phyloP scores from a whole-genome alignment of 2,329 filamentous ascomycete species.

The Penicillium palitans region DNA sequence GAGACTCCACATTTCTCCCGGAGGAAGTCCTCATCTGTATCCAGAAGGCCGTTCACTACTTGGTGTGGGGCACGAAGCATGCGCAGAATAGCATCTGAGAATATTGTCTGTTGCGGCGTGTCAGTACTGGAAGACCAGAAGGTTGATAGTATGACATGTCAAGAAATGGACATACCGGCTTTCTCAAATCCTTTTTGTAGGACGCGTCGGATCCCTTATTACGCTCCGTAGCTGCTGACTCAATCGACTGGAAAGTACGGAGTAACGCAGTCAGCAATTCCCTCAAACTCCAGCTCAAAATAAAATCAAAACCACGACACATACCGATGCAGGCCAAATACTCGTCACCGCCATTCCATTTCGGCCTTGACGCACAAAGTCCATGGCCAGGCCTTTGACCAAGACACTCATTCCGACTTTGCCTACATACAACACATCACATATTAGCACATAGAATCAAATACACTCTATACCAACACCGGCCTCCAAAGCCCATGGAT shows the following conservation, averaged over 20 bases:
- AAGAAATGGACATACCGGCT: conserved; percentile 45
- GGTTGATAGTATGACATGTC: neutral
- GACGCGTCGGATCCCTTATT: conserved; percentile 49
- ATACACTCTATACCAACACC: too few species aligned
- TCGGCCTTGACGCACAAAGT: conserved; percentile 67
- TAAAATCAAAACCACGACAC: conserved; percentile 29
- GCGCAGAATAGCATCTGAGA: conserved; percentile 74
- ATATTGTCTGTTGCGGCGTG: conserved; percentile 55
- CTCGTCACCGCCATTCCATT: conserved; percentile 73
- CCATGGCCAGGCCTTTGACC: conserved; percentile 79
- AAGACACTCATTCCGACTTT: conserved; percentile 82
- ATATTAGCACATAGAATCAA: neutral
- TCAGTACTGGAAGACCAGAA: conserved; percentile 4
- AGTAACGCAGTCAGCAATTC: conserved; percentile 2
- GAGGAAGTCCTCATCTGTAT: conserved; percentile 80
- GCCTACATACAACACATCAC: conserved; percentile 38
- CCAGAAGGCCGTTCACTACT: conserved; percentile 68
- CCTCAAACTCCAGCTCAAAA: neutral
- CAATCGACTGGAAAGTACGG: conserved; percentile 56
- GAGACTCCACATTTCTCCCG: conserved; percentile 61
- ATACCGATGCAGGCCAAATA: conserved; percentile 76
- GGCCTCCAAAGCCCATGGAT: neutral
- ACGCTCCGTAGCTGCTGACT: conserved; percentile 70
- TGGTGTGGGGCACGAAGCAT: conserved; percentile 63
- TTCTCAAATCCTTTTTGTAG: conserved; percentile 62